Evolutionary conservation across 163 green algal species (phyloP).

Genomic region (Scenedesmus sp.): DNA sequence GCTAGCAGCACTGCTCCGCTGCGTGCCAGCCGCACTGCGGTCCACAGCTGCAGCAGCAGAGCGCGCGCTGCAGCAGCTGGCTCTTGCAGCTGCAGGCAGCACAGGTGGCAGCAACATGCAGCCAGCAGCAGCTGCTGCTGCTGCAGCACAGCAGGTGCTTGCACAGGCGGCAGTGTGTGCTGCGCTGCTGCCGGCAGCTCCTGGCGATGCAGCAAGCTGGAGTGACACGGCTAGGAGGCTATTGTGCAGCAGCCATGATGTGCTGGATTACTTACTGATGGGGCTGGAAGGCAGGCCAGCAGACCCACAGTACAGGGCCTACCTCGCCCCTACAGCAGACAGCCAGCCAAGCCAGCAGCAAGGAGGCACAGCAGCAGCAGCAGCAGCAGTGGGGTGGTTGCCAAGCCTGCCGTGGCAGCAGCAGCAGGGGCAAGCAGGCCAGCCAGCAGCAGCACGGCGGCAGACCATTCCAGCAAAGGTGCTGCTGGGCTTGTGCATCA

Average conservation of each 20-base stretch:
- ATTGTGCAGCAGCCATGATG: constrained; percentile 46
- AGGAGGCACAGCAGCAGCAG: background rate
- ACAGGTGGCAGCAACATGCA: background rate
- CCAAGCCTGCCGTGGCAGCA: constrained; percentile 15
- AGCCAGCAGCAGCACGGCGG: background rate
- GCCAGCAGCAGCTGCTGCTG: no score
- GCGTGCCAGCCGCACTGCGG: constrained; percentile 38
- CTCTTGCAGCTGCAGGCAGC: constrained; percentile 4
- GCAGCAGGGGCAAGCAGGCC: background rate
- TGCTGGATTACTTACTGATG: constrained; percentile 47
- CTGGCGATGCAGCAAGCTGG: constrained; percentile 48
- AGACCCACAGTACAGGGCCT: background rate
- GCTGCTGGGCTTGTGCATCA: constrained; percentile 58
- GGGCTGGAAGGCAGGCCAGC: constrained; percentile 38
- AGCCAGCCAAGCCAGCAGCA: constrained; percentile 9
- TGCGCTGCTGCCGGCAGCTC: constrained; percentile 44
- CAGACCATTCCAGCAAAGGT: constrained; percentile 26
- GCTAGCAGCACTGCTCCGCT: constrained; percentile 39
- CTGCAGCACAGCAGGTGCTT: constrained; percentile 13
- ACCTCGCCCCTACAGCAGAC: constrained; percentile 1
- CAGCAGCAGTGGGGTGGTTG: background rate
- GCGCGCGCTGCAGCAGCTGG: constrained; percentile 7
- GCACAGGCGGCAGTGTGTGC: constrained; percentile 18
- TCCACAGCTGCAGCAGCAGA: constrained; percentile 14
- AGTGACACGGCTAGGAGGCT: constrained; percentile 33